Base-by-base conservation (phyloP, 306 rosid species). In the Myrica gale region DNA sequence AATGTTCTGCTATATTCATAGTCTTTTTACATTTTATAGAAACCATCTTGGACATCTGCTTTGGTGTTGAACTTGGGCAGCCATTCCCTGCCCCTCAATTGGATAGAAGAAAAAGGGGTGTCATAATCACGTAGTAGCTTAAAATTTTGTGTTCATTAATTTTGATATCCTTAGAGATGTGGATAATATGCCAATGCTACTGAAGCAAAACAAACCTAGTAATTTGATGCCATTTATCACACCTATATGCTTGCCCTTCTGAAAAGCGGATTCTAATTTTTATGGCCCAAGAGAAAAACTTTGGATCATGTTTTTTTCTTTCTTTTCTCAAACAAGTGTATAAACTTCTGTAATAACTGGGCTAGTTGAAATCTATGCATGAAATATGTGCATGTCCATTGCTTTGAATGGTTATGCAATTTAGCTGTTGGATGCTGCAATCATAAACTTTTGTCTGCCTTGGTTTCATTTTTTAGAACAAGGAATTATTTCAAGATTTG, bases 401-500 rank as follows among this genome's bases (percentile, higher is more conserved):
- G 70, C 55, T 69, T 50, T 50, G 7, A 62, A 52, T 75, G 61
- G 65, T 53, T 55, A 4, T 81, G 78, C 74, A 20, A 41, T 81
- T 67, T 67, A 50, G 65, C 32, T 74, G 19, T 43, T 41, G 51
- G 69, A 13, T 71, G 71, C 71, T 76, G 68, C 47, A 8, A 48
- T 75, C 10, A 53, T 44, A 71, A 47, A 73, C 68, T 78, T 39
- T 16, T 72, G 52, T 72, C 63, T 72, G 39, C 53, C 63, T 45
- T 78, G 76, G 73, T 74, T 73, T 73, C 47, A 74, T 82, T 81
- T 74, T 66, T 69, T 69, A 69, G 81, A 81, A 81, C 78, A 76
- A 76, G 78, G 81, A 76, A 68, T 69, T 75, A 76, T 73, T 77
- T 83, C 70, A 72, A 79, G 81, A 81, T 82, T 84, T 84, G 80